Evolutionary conservation across 176 grass and related monocot species (phyloP).

Genomic region (Bromus sterilis): DNA sequence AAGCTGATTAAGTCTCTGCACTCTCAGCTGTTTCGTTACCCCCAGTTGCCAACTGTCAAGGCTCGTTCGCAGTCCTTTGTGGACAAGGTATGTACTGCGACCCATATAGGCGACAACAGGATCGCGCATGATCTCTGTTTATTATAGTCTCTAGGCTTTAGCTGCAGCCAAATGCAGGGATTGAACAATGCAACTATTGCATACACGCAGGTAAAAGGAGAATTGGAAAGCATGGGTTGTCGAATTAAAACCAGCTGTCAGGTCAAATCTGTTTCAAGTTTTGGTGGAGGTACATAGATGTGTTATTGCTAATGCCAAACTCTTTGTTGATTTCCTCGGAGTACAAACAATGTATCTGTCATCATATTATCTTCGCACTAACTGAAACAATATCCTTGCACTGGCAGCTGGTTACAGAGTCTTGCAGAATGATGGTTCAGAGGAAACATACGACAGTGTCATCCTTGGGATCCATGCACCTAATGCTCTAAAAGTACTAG

Average conservation of each 20-base stretch:
- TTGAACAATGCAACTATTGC: background rate
- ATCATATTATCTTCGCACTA: background rate
- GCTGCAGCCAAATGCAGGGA: background rate
- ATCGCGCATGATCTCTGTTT: background rate
- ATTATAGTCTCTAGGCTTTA: background rate
- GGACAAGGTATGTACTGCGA: background rate
- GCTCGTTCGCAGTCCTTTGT: background rate
- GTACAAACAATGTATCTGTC: background rate
- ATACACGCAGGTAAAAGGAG: background rate
- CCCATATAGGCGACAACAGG: background rate
- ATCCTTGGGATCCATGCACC: background rate
- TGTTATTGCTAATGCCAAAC: background rate
- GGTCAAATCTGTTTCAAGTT: background rate
- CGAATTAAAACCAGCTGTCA: background rate
- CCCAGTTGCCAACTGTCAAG: background rate
- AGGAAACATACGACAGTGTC: conserved; percentile 6
- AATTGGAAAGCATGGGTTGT: background rate
- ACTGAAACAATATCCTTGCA: background rate
- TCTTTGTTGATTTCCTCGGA: background rate
- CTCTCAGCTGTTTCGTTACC: background rate
- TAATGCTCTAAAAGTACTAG: background rate
- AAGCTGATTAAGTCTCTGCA: background rate
- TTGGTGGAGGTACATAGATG: background rate
- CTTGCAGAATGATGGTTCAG: background rate
- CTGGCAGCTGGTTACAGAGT: background rate